Conservation (phyloP, 1,284 basidiomycete genomes). For the Austroboletus niveus region DNA sequence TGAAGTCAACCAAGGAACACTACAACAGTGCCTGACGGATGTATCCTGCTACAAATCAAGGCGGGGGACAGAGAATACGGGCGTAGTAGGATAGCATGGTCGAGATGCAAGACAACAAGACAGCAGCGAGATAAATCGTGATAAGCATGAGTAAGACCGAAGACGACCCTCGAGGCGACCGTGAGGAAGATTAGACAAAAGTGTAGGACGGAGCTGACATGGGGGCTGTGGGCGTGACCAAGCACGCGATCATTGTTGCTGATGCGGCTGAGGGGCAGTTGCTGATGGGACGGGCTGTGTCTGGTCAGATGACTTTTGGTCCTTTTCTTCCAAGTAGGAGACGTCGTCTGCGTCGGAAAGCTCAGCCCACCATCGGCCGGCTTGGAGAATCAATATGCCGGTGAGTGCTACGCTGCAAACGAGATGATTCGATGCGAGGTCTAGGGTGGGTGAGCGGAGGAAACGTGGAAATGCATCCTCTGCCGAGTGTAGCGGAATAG, state of each 20-base stretch:
- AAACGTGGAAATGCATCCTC: conserved; percentile 52
- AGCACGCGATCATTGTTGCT: conserved; percentile 10
- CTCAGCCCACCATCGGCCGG: conserved; percentile 79
- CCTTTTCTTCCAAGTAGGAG: conserved; percentile 35
- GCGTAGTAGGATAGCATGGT: conserved; percentile 20
- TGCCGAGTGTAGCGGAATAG: conserved; percentile 46
- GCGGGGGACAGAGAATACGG: background rate
- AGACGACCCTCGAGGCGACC: conserved; percentile 1
- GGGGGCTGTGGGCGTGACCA: background rate
- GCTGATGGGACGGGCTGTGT: conserved; percentile 3
- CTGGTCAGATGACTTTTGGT: conserved; percentile 10
- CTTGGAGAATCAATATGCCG: conserved; percentile 74
- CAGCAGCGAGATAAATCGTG: conserved; percentile 27
- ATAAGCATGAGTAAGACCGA: conserved; percentile 9
- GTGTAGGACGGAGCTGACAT: background rate
- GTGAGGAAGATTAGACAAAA: conserved; percentile 9
- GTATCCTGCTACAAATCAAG: conserved; percentile 6
- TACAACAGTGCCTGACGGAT: no score
- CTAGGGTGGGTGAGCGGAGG: conserved; percentile 60
- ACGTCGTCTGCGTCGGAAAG: conserved; percentile 53
- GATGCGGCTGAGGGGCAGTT: conserved; percentile 3
- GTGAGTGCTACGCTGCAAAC: conserved; percentile 81
- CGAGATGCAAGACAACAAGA: conserved; percentile 26
- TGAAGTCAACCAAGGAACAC: no score
- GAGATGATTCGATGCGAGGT: conserved; percentile 76